Percentiles rank a stretch among this genome's conserved stretches.
phyloP scores from a whole-genome alignment of 495 filamentous ascomycete genomes.

The Hypoxylon intermedium region DNA sequence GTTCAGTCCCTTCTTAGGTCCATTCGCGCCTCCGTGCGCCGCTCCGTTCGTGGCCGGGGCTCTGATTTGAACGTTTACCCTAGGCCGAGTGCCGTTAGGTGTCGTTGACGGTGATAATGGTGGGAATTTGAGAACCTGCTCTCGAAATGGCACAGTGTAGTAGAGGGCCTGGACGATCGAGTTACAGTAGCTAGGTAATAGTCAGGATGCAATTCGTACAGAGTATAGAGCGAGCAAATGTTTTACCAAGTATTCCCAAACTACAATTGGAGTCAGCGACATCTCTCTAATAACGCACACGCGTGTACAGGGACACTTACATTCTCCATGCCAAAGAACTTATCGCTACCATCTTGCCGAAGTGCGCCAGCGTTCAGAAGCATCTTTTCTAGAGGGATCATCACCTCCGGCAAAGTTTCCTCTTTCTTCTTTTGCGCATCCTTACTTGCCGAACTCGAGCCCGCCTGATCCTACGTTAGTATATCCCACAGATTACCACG shows the following conservation, averaged over 20 bases:
- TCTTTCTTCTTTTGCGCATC: slow-evolving; percentile 71
- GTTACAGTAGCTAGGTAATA: slow-evolving; percentile 80
- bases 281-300: slow-evolving; percentile 7
- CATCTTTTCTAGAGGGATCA: slow-evolving; percentile 84
- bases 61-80: slow-evolving; percentile 58
- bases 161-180: slow-evolving; percentile 97
- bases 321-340: slow-evolving; percentile 98
- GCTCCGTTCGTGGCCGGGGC: slow-evolving; percentile 52
- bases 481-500: slow-evolving; percentile 9
- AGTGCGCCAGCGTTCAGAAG: slow-evolving; percentile 79
- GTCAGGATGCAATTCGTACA: slow-evolving; percentile 35
- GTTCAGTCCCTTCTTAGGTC: slow-evolving; percentile 49
- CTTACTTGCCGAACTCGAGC: slow-evolving; percentile 48
- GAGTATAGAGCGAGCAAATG: background rate
- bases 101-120: slow-evolving; percentile 56
- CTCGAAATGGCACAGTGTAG: slow-evolving; percentile 92
- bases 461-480: slow-evolving; percentile 42
- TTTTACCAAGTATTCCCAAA: slow-evolving; percentile 98
- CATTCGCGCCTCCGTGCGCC: slow-evolving; percentile 57
- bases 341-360: slow-evolving; percentile 89
- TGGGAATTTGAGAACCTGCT: slow-evolving; percentile 93
- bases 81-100: slow-evolving; percentile 51
- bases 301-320: slow-evolving; percentile 59
- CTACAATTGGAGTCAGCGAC: slow-evolving; percentile 56
- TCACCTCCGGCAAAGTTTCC: slow-evolving; percentile 65